Evolutionary conservation across 2,329 filamentous ascomycete species (phyloP), one percentile per base, ranked within the genome.

Genomic region (Penicillium sp.): DNA sequence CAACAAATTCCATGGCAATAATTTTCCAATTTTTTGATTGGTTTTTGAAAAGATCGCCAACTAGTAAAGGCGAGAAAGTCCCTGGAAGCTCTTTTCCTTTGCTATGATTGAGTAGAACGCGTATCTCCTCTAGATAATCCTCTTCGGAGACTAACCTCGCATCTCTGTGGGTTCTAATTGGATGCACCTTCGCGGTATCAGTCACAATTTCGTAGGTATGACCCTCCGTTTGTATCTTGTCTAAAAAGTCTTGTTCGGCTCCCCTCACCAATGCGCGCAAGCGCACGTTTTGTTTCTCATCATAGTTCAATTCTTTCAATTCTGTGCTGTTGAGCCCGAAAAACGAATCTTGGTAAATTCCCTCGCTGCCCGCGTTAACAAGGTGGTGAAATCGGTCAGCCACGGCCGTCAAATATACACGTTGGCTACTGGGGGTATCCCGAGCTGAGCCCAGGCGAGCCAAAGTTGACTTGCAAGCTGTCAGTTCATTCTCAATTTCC

Each of bases 401-500:
- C 1, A 59, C 42, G 5, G 5, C 18, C 30, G 52, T 52, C 28
- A 59, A 30, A 48, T 55, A 59, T 5, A 26, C n/a, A 23, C 57
- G 52, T 43, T 28, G 51, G 24, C 51, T 54, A 45, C 8, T 4
- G 9, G 50, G 51, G 8, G 56, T 58, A 21, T 58, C 56, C 18
- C 51, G 56, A 54, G 56, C 35, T 3, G 40, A 30, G 14, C 56
- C 56, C 11, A 58, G 51, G 33, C 56, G 38, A 47, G 46, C 46
- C 16, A 63, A 47, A 16, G 55, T 58, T 23, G 43, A 30, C 33
- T 60, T 61, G 60, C 56, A 60, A 16, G 23, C 33, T 40, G 42
- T 42, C 16, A 61, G 48, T 47, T 59, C 56, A 4, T 12, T 9
- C 38, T 62, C 60, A 3, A 64, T 55, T 14, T 61, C 60, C 18